These are phyloP conservation scores for Cutaneotrichosporon spelunceum DNA, from an alignment of 1,284 basidiomycete genomes.

Conservation along the genomic window DNA sequence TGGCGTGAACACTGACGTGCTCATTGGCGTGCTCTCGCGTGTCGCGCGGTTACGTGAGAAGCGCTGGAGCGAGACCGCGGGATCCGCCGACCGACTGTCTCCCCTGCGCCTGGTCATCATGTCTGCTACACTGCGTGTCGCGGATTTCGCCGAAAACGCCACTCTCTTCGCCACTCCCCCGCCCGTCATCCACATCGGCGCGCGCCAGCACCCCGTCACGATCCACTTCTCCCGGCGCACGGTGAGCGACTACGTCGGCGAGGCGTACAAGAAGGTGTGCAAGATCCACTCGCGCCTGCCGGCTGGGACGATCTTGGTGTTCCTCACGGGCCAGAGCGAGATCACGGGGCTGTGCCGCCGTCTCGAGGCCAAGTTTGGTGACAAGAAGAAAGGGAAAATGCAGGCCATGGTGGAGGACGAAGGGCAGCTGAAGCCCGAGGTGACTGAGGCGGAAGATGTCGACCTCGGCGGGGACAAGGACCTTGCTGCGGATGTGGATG, in stretches of 20 bases:
- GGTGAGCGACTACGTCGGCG: conserved; percentile 77
- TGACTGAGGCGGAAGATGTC: conserved; percentile 51
- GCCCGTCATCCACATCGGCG: conserved; percentile 82
- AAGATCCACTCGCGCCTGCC: conserved; percentile 73
- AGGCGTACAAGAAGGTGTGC: conserved; percentile 82
- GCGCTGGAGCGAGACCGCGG: conserved; percentile 72
- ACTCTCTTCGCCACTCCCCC: conserved; percentile 78
- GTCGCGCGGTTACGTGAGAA: conserved; percentile 84
- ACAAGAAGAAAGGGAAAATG: conserved; percentile 41
- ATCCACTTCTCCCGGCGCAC: conserved; percentile 90
- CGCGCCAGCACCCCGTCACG: conserved; percentile 93
- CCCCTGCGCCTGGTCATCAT: conserved; percentile 94
- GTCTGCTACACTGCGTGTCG: conserved; percentile 94
- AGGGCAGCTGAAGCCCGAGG: conserved; percentile 31
- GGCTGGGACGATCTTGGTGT: conserved; percentile 68
- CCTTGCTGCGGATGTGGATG: conserved; percentile 55
- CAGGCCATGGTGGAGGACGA: conserved; percentile 11
- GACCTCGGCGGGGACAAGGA: conserved; percentile 51
- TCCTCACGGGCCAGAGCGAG: conserved; percentile 75
- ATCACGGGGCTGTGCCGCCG: conserved; percentile 64
- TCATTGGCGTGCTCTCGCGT: conserved; percentile 91
- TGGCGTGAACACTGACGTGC: conserved; percentile 96
- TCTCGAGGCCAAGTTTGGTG: conserved; percentile 74
- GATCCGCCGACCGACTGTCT: conserved; percentile 68
- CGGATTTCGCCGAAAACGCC: conserved; percentile 86